These are phyloP conservation scores for Talaromyces stipitatus DNA, from an alignment of 495 filamentous ascomycete species.

Conservation along the genomic window DNA sequence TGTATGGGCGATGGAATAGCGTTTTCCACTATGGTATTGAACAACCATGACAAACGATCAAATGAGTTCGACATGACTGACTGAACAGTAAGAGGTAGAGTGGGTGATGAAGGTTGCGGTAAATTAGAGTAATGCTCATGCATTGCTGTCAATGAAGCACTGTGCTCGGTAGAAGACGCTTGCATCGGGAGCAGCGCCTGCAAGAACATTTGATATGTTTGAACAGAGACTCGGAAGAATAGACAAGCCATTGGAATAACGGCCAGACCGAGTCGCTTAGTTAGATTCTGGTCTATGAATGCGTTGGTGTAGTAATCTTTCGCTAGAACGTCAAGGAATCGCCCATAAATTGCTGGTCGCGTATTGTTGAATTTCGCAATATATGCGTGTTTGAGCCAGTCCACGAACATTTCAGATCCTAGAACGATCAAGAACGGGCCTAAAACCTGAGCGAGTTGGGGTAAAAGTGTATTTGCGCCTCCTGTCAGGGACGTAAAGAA, in stretches of 20 bases:
- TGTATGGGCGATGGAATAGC: constrained; percentile 38
- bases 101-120: constrained; percentile 20
- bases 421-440: constrained; percentile 89
- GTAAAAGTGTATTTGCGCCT: constrained; percentile 36
- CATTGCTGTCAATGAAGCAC: constrained; percentile 55
- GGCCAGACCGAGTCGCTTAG: constrained; percentile 81
- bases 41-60: constrained; percentile 26
- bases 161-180: constrained; percentile 60
- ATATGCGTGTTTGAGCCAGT: constrained; percentile 96
- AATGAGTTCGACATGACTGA: constrained; percentile 28
- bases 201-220: constrained; percentile 98
- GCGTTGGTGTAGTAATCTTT: constrained; percentile 98
- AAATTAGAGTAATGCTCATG: constrained; percentile 37
- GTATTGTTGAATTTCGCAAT: constrained; percentile 98
- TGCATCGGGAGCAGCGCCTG: constrained; percentile 73
- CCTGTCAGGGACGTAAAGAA: constrained; percentile 35
- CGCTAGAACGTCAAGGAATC: constrained; percentile 85
- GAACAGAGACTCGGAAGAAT: constrained; percentile 88
- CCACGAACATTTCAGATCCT: constrained; percentile 92
- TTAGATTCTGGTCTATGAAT: constrained; percentile 82
- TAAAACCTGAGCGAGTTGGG: constrained; percentile 80
- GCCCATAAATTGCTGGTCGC: constrained; percentile 77
- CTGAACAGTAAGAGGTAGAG: constrained; percentile 28
- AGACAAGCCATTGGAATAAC: constrained; percentile 89
- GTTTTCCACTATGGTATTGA: constrained; percentile 34